Evolutionary conservation across 495 filamentous ascomycete species (phyloP).

Genomic region (Xylaria scruposa): DNA sequence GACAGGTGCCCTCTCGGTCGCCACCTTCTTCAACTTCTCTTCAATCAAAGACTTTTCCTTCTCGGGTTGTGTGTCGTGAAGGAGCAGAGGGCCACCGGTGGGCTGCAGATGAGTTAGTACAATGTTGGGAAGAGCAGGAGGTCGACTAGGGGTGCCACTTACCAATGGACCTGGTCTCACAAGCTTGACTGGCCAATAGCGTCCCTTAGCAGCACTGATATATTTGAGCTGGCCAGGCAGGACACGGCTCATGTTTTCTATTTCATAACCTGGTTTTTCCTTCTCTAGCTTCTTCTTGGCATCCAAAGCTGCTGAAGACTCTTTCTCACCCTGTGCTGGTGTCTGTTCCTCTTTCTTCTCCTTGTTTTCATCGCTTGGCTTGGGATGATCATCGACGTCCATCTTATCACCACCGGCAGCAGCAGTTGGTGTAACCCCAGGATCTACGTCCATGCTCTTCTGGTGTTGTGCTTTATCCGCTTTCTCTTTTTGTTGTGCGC

Average conservation of each 20-base stretch:
- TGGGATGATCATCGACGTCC: conserved; percentile 79
- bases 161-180: conserved; percentile 56
- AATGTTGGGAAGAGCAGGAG: conserved; percentile 15
- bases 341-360: conserved; percentile 62
- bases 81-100: conserved; percentile 89
- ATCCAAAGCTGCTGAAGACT: conserved; percentile 52
- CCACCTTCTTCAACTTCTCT: conserved; percentile 82
- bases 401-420: conserved; percentile 78
- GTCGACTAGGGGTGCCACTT: conserved; percentile 3
- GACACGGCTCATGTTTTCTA: conserved; percentile 96
- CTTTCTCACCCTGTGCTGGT: conserved; percentile 60
- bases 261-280: conserved; percentile 93
- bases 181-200: conserved; percentile 96
- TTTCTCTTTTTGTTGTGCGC: conserved; percentile 77
- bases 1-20: conserved; percentile 66
- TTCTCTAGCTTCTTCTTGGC: conserved; percentile 89
- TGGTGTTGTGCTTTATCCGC: conserved; percentile 63
- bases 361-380: conserved; percentile 67
- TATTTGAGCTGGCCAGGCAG: conserved; percentile 93
- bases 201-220: conserved; percentile 84
- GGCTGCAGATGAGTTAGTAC: conserved; percentile 68
- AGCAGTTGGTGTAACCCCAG: conserved; percentile 76
- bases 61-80: conserved; percentile 82
- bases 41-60: conserved; percentile 82
- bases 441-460: conserved; percentile 90